Percentiles rank a stretch among this genome's conserved stretches.
Conservation (phyloP, 805 yeast species). For the Kuraishia ogatae region DNA sequence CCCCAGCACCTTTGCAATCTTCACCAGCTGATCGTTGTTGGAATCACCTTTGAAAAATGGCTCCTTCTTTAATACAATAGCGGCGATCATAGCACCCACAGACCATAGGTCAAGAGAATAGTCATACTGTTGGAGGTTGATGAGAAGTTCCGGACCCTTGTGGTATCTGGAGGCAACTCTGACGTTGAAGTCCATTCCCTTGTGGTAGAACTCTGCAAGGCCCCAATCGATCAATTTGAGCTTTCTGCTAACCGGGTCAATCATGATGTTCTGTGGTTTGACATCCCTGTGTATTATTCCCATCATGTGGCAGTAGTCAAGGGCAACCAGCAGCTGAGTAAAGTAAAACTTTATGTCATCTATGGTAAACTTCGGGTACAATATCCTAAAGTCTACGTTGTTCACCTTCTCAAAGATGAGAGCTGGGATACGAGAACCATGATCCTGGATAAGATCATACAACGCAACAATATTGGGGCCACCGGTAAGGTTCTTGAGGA, state of each 20-base stretch:
- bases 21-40: constrained; percentile 85
- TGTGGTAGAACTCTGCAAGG: constrained; percentile 85
- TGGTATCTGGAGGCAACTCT: constrained; percentile 88
- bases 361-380: constrained; percentile 74
- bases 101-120: constrained; percentile 89
- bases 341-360: constrained; percentile 77
- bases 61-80: constrained; percentile 80
- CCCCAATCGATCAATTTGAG: constrained; percentile 92
- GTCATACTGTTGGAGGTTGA: constrained; percentile 77
- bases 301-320: constrained; percentile 85
- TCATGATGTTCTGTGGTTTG: constrained; percentile 91
- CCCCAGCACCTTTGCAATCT: constrained; percentile 82
- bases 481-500: constrained; percentile 72
- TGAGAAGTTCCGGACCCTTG: constrained; percentile 86
- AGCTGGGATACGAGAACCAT: constrained; percentile 78
- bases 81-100: constrained; percentile 84
- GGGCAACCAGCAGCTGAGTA: constrained; percentile 71
- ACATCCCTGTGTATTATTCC: constrained; percentile 95
- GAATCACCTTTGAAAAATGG: constrained; percentile 91
- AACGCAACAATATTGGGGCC: constrained; percentile 77
- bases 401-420: constrained; percentile 78
- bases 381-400: constrained; percentile 77
- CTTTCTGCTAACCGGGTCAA: constrained; percentile 57
- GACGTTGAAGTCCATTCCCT: constrained; percentile 83
- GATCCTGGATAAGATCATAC: constrained; percentile 82